phyloP scores from a whole-genome alignment of 441 rosid genomes.

The Populus trichocarpa region DNA sequence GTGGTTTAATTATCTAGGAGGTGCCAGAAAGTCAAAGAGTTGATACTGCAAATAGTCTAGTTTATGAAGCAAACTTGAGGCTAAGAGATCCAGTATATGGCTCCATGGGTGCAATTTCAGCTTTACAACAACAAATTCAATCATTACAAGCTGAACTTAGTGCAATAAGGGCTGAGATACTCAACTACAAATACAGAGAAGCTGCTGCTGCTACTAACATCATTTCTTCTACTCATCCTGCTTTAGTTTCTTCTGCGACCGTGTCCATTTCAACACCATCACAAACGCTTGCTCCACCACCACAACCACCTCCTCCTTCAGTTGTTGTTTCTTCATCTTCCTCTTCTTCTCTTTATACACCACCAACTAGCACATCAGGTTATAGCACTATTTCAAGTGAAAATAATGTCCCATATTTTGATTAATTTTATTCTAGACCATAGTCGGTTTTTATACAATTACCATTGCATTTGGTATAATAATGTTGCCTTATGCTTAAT shows the following conservation, averaged over 20 bases:
- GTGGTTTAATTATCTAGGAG: constrained; percentile 43
- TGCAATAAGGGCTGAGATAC: constrained; percentile 67
- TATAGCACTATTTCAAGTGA: constrained; percentile 60
- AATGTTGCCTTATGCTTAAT: not conserved
- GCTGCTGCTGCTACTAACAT: constrained; percentile 30
- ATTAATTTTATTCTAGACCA: constrained; percentile 25
- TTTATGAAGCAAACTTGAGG: constrained; percentile 89
- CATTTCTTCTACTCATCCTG: constrained; percentile 39
- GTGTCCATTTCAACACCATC: constrained; percentile 51
- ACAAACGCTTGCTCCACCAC: constrained; percentile 29
- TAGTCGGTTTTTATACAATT: not conserved
- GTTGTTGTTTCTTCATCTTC: constrained; percentile 21
- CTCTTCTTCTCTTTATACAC: constrained; percentile 60
- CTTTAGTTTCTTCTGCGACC: constrained; percentile 51
- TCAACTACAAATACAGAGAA: constrained; percentile 58
- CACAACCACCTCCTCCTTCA: constrained; percentile 16
- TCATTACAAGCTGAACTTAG: constrained; percentile 87
- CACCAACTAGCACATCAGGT: constrained; percentile 34
- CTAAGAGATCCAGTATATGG: constrained; percentile 91
- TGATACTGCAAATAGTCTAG: constrained; percentile 88
- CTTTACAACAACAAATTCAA: constrained; percentile 83
- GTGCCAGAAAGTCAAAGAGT: constrained; percentile 90
- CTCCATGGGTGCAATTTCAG: constrained; percentile 85
- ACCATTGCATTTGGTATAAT: not conserved
- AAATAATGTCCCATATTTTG: constrained; percentile 67